phyloP scores from a whole-genome alignment of 108 stramenopile genomes.

The Nitzschia putrida region DNA sequence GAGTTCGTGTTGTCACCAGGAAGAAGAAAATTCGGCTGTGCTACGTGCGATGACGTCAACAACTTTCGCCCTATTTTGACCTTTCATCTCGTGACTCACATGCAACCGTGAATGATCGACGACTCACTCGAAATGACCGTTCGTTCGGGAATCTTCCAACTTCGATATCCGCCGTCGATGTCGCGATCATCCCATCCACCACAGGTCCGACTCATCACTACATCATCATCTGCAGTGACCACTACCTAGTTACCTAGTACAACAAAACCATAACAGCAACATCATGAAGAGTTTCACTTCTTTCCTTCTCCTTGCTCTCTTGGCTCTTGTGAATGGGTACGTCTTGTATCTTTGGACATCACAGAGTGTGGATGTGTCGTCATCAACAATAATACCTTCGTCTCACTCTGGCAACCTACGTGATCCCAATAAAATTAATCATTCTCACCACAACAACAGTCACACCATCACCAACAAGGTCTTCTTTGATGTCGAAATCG shows the following conservation, averaged over 20 bases:
- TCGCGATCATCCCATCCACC: too few species aligned
- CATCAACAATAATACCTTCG: too few species aligned
- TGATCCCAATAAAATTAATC: background rate
- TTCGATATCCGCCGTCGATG: too few species aligned
- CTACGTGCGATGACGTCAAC: too few species aligned
- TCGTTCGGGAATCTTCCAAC: background rate
- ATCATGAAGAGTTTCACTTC: constrained; percentile 39
- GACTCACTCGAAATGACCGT: background rate
- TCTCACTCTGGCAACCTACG: background rate
- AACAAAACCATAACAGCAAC: background rate
- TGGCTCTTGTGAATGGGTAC: constrained; percentile 36
- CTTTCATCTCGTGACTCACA: background rate
- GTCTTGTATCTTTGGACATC: constrained; percentile 2
- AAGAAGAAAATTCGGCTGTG: too few species aligned
- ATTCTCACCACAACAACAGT: constrained; percentile 10
- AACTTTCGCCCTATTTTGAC: too few species aligned
- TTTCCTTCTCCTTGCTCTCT: constrained; percentile 24
- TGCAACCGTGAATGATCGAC: background rate
- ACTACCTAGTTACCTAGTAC: too few species aligned
- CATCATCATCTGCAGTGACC: too few species aligned
- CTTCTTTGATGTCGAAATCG: constrained; percentile 79
- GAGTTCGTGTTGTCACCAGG: too few species aligned
- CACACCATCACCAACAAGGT: constrained; percentile 83
- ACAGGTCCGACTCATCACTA: too few species aligned
- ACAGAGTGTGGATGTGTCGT: background rate